Evolutionary conservation across 2,329 filamentous ascomycete genomes (phyloP).

Genomic region (Achaetomium macrosporum): DNA sequence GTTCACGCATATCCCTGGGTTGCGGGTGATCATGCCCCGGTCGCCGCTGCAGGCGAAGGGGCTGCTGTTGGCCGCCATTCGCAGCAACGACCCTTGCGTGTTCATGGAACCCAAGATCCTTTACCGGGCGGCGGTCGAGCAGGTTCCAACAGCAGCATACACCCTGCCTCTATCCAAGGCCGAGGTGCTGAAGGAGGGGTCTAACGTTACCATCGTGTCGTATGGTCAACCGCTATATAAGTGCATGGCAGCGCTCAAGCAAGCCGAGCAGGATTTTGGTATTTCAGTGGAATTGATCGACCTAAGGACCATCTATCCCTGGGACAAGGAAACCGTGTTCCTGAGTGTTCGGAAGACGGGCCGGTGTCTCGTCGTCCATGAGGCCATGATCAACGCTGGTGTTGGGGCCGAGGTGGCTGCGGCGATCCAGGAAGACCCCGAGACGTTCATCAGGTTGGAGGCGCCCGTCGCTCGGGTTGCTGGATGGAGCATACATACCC

Average conservation of each 20-base stretch:
- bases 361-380: constrained; percentile 80
- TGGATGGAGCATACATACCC: constrained; percentile 83
- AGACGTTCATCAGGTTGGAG: constrained; percentile 75
- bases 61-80: constrained; percentile 69
- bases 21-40: constrained; percentile 79
- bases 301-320: constrained; percentile 81
- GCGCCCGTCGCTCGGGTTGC: constrained; percentile 80
- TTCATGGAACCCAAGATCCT: constrained; percentile 95
- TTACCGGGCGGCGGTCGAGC: constrained; percentile 85
- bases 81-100: constrained; percentile 77
- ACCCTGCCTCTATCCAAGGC: constrained; percentile 81
- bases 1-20: constrained; percentile 80
- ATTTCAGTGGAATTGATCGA: constrained; percentile 82
- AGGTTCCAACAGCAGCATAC: constrained; percentile 76
- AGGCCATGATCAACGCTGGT: constrained; percentile 85
- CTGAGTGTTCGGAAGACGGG: constrained; percentile 84
- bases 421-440: constrained; percentile 70
- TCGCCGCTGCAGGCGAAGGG: constrained; percentile 87
- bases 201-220: constrained; percentile 75
- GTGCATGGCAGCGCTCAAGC: constrained; percentile 69
- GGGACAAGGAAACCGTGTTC: constrained; percentile 77
- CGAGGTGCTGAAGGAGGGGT: constrained; percentile 74
- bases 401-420: constrained; percentile 86
- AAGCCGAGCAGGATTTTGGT: constrained; percentile 68
- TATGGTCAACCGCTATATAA: constrained; percentile 88